Conservation (phyloP, 192 early-diverging fungal genomes). For the Pilobolus umbonatus region DNA sequence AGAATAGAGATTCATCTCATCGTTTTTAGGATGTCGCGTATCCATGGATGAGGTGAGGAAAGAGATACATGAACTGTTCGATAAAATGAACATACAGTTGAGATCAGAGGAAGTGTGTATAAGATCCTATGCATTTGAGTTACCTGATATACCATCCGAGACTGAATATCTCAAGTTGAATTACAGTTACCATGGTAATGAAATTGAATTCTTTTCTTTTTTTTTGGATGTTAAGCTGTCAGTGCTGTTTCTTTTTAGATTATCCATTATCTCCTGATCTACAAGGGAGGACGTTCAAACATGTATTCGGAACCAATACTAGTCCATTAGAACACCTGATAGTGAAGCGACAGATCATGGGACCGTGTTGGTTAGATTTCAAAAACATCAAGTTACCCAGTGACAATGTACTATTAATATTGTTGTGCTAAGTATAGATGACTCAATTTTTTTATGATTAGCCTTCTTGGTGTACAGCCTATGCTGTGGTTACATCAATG, state of each 20-base stretch:
- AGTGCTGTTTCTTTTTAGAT: conserved; percentile 25
- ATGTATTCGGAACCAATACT: conserved; percentile 82
- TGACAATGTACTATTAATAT: conserved; percentile 24
- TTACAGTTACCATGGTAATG: conserved; percentile 14
- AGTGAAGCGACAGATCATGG: conserved; percentile 92
- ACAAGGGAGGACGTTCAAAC: conserved; percentile 69
- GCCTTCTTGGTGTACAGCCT: conserved; percentile 79
- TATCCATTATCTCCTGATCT: conserved; percentile 53
- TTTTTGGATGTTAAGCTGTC: conserved; percentile 50
- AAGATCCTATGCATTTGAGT: conserved; percentile 90
- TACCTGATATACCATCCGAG: conserved; percentile 68
- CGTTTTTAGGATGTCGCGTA: conserved; percentile 42
- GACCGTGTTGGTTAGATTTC: conserved; percentile 89
- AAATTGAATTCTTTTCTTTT: not conserved
- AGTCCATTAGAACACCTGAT: conserved; percentile 85
- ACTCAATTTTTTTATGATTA: not conserved
- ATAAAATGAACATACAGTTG: conserved; percentile 49
- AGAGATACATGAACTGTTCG: conserved; percentile 66
- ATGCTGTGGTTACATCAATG: conserved; percentile 57
- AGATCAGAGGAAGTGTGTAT: conserved; percentile 59
- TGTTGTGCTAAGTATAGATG: not conserved
- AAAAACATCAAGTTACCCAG: conserved; percentile 43
- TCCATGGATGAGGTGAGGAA: conserved; percentile 63
- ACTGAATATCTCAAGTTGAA: conserved; percentile 81
- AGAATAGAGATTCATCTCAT: not conserved